These are phyloP conservation scores for Coffea eugenioides DNA, from an alignment of 257 asterid species.

Conservation along the genomic window DNA sequence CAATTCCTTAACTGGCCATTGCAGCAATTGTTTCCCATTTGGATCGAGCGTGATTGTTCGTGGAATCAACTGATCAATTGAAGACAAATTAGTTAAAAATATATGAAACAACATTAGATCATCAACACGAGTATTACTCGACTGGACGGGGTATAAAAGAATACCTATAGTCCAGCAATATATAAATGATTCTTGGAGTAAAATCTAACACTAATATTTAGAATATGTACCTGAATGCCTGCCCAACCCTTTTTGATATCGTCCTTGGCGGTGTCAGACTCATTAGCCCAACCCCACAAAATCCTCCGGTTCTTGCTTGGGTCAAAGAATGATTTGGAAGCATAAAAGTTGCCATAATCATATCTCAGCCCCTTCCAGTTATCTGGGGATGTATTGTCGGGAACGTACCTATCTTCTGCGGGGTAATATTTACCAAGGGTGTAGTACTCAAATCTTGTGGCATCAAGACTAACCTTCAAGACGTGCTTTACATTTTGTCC, in stretches of 20 bases:
- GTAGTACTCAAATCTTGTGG: constrained; percentile 60
- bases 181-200: no score
- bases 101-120: no score
- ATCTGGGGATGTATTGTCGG: constrained; percentile 51
- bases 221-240: constrained; percentile 36
- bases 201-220: no score
- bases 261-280: constrained; percentile 39
- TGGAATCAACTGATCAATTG: constrained; percentile 29
- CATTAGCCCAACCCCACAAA: constrained; percentile 83
- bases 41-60: constrained; percentile 42
- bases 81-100: neutral
- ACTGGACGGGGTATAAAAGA: no score
- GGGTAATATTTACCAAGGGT: constrained; percentile 46
- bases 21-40: constrained; percentile 45
- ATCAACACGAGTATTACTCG: no score
- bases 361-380: constrained; percentile 55
- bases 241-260: constrained; percentile 71
- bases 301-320: constrained; percentile 49
- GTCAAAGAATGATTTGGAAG: constrained; percentile 70
- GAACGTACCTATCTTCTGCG: constrained; percentile 40
- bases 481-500: constrained; percentile 51
- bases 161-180: no score
- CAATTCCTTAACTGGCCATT: constrained; percentile 53
- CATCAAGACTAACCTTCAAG: constrained; percentile 61
- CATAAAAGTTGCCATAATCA: constrained; percentile 72